Conservation (phyloP, 768 basidiomycete species). For the Phaeolepiota aurea region DNA sequence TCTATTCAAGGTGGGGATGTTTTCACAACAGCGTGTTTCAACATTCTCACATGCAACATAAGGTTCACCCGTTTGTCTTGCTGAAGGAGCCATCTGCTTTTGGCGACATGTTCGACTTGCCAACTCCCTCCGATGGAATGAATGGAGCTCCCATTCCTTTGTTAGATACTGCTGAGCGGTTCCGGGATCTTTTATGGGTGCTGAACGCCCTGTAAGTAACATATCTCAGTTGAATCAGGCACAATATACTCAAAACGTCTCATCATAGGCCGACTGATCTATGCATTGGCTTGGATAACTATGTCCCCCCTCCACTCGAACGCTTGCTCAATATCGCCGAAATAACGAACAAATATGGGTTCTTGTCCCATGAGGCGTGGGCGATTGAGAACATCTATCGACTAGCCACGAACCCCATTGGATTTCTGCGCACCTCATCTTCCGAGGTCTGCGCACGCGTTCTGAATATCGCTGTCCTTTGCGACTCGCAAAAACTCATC, state of each 20-base stretch:
- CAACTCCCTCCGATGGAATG: conserved; percentile 12
- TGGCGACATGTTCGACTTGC: conserved; percentile 31
- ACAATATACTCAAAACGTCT: neutral
- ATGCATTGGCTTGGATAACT: conserved; percentile 14
- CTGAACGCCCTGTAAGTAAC: conserved; percentile 36
- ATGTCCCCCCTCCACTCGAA: conserved; percentile 21
- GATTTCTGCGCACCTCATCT: conserved; percentile 20
- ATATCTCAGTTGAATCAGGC: neutral
- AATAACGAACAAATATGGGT: conserved; percentile 39
- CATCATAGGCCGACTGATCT: conserved; percentile 27
- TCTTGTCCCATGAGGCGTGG: conserved; percentile 35
- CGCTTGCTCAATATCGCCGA: conserved; percentile 38
- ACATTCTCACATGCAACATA: conserved; percentile 3
- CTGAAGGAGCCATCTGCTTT: conserved; percentile 34
- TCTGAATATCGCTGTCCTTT: conserved; percentile 43
- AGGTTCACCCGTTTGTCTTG: conserved; percentile 39
- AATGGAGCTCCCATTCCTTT: conserved; percentile 24
- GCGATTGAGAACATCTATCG: conserved; percentile 32
- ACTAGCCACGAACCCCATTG: conserved; percentile 17
- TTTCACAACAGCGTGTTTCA: neutral
- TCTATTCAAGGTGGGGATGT: conserved; percentile 46
- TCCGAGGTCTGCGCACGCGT: conserved; percentile 32
- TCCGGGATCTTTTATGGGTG: conserved; percentile 42
- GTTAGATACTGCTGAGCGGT: conserved; percentile 33
- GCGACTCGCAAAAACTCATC: conserved; percentile 36